A percentile compares a stretch with the other conserved stretches of the same genome.
Conservation (phyloP, 306 rosid species). For the Neltuma alba region DNA sequence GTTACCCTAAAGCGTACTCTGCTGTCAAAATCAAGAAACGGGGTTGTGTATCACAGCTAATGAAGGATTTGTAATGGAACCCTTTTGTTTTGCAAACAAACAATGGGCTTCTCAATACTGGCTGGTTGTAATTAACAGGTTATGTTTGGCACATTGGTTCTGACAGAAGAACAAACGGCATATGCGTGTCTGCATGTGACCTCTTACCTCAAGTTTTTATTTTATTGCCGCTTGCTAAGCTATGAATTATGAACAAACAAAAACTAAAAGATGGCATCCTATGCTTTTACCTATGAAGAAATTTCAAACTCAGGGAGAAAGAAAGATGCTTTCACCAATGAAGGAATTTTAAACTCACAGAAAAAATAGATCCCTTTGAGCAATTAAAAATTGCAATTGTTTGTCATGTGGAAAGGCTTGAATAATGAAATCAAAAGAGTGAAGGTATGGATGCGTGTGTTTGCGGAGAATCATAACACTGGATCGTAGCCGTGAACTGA, state of each 20-base stretch:
- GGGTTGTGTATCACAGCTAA: neutral
- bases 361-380: neutral
- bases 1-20: neutral
- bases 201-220: constrained; percentile 13
- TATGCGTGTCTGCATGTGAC: constrained; percentile 17
- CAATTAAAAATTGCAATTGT: neutral
- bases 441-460: neutral
- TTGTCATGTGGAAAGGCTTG: constrained; percentile 6
- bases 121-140: neutral
- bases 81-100: neutral
- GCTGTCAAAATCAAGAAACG: neutral
- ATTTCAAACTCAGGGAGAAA: neutral
- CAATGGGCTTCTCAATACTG: constrained; percentile 1
- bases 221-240: neutral
- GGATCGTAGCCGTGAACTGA: neutral
- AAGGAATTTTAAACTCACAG: neutral
- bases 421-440: constrained; percentile 17
- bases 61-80: neutral
- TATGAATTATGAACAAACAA: constrained; percentile 18
- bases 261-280: constrained; percentile 23
- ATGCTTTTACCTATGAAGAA: constrained; percentile 4
- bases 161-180: constrained; percentile 21
- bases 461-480: neutral
- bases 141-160: constrained; percentile 1
- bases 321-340: neutral